Evolutionary conservation across 306 rosid species (phyloP), one percentile per base, ranked within the genome.

Genomic region (Pyrus pyrifolia): DNA sequence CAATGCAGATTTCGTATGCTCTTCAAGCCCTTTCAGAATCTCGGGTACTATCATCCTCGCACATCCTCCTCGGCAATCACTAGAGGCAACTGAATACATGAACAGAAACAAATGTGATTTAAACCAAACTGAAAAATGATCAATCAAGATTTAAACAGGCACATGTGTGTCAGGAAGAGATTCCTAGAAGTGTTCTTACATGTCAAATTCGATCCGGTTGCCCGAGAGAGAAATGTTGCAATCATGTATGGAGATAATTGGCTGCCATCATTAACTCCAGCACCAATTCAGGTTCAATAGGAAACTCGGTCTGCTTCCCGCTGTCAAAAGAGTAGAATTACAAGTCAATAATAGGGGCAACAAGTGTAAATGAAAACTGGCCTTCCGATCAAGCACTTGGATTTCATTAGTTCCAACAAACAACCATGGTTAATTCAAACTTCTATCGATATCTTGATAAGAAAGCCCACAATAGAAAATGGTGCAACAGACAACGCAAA

Each of bases 191-290:
- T 25, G 4, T 27, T 71, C 81, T 83, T 74, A 83, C 87, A 69
- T 46, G 73, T n/a, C 18, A n/a, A 67, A 76, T 74, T 68, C 18
- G 80, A 64, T 35, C 14, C 18, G 75, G 27, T 40, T 62, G 68
- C 80, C 80, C 78, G 66, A 17, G 44, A 49, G 49, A 49, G 73
- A 70, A 68, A 75, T 65, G 73, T 42, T 75, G 66, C 40, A 67
- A 62, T 90, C 85, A 90, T 58, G 97, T 93, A 87, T 93, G 92
- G 53, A 90, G 96, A 81, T 93, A 93, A 83, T 93, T 93, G 81
- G 97, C 97, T 46, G 96, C 97, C 97, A 93, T 93, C 96, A 93
- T 87, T 86, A 93, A 74, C 91, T 93, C 97, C 77, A 93, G 86
- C 55, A 96, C 91, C 81, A 93, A 76, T 80, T 93, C 97, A 30